phyloP scores from a whole-genome alignment of 1,139 yeast genomes.

The Blastobotrys elegans region DNA sequence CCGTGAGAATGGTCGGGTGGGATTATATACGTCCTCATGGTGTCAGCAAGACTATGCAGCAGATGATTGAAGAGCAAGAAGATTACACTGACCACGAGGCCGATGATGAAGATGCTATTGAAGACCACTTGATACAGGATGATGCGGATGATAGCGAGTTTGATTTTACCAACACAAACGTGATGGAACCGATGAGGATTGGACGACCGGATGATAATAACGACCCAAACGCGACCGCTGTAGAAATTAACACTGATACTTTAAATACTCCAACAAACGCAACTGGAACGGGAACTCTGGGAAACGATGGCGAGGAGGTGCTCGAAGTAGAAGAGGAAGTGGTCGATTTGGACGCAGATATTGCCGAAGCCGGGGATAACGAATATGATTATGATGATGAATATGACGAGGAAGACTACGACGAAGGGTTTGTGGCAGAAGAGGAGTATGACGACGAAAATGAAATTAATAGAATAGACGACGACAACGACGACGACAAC shows the following conservation, averaged over 20 bases:
- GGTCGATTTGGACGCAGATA: slow-evolving; percentile 20
- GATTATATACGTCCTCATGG: slow-evolving; percentile 26
- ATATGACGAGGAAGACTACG: slow-evolving; percentile 18
- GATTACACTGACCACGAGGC: slow-evolving; percentile 17
- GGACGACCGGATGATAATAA: neutral
- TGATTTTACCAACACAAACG: slow-evolving; percentile 16
- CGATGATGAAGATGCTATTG: slow-evolving; percentile 20
- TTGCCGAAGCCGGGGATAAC: slow-evolving; percentile 24
- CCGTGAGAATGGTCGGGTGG: slow-evolving; percentile 26
- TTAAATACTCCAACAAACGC: neutral
- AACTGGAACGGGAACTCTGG: neutral
- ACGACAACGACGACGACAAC: neutral
- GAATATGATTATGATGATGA: slow-evolving; percentile 23
- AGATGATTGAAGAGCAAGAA: slow-evolving; percentile 21
- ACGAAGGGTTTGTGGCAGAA: slow-evolving; percentile 17
- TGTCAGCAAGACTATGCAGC: slow-evolving; percentile 23
- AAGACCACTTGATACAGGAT: slow-evolving; percentile 7
- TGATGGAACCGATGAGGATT: slow-evolving; percentile 1
- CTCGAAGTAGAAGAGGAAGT: slow-evolving; percentile 16
- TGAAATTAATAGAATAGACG: slow-evolving; percentile 1
- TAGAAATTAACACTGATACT: neutral
- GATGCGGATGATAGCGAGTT: slow-evolving; percentile 22
- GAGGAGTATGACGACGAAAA: slow-evolving; percentile 17
- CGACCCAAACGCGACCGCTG: neutral
- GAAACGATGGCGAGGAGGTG: slow-evolving; percentile 10